These are phyloP conservation scores for Asterochloris erici DNA, from an alignment of 139 green algal genomes.

Conservation along the genomic window DNA sequence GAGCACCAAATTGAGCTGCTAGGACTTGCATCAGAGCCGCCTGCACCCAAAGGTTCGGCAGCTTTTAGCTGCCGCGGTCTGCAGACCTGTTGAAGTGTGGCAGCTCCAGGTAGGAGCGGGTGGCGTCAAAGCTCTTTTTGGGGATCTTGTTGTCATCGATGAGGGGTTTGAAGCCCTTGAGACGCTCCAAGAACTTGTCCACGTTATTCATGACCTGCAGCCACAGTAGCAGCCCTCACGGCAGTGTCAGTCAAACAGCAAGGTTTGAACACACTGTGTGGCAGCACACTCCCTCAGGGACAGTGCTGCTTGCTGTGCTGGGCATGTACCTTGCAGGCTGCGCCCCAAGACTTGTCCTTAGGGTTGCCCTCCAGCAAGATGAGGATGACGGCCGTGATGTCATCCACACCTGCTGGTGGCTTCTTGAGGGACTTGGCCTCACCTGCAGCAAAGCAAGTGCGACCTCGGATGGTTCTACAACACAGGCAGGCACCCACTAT, in stretches of 20 bases:
- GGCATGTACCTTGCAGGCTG: constrained; percentile 36
- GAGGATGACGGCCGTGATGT: constrained; percentile 84
- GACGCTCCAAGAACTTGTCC: constrained; percentile 82
- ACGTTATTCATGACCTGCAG: constrained; percentile 89
- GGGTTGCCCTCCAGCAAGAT: constrained; percentile 85
- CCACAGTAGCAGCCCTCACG: neutral
- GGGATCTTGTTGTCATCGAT: constrained; percentile 78
- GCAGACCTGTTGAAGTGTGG: constrained; percentile 73
- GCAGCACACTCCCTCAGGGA: no score
- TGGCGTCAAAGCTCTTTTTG: constrained; percentile 75
- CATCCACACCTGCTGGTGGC: constrained; percentile 81
- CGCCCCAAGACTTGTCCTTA: constrained; percentile 83
- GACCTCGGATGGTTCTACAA: neutral
- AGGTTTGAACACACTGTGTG: neutral
- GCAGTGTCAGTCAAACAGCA: neutral
- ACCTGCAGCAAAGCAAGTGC: constrained; percentile 28
- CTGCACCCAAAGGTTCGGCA: no score
- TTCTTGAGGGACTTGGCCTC: constrained; percentile 90
- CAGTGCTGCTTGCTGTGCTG: neutral
- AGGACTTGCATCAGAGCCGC: no score
- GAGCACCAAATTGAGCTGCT: neutral
- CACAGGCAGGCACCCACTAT: neutral
- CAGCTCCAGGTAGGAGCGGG: constrained; percentile 77
- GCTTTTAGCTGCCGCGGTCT: no score
- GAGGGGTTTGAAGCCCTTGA: constrained; percentile 81